phyloP scores from a whole-genome alignment of 495 filamentous ascomycete genomes.

The Penicillium cataractarum region DNA sequence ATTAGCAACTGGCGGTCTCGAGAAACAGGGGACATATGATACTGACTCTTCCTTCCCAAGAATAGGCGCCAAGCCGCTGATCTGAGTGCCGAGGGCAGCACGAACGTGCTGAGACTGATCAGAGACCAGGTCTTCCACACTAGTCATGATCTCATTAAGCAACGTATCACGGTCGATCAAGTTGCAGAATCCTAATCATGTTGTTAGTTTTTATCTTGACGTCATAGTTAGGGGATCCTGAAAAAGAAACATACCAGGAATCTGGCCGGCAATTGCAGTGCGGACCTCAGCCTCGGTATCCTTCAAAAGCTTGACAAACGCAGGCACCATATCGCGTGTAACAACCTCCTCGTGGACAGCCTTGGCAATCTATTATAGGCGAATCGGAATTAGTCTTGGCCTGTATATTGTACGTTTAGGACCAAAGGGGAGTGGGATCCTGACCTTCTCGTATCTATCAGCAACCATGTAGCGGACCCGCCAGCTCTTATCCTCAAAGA shows the following conservation, averaged over 20 bases:
- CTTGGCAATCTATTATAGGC: conserved; percentile 76
- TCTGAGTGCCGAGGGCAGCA: conserved; percentile 92
- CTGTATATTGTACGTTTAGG: conserved; percentile 7
- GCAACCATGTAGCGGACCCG: conserved; percentile 99
- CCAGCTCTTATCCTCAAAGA: conserved; percentile 99
- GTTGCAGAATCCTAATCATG: conserved; percentile 76
- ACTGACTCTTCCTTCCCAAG: conserved; percentile 96
- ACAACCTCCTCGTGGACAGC: conserved; percentile 98
- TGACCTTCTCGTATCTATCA: conserved; percentile 95
- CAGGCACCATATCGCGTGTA: conserved; percentile 87
- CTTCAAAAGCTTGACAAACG: conserved; percentile 96
- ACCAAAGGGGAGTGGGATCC: background rate
- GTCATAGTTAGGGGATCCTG: conserved; percentile 4
- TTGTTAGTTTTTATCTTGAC: conserved; percentile 18
- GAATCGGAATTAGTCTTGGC: conserved; percentile 21
- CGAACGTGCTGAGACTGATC: conserved; percentile 97
- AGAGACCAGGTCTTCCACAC: conserved; percentile 92
- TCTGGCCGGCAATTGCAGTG: conserved; percentile 95
- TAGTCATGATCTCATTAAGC: conserved; percentile 95
- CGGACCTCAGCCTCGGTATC: conserved; percentile 97
- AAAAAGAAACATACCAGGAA: conserved; percentile 66
- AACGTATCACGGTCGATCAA: conserved; percentile 84
- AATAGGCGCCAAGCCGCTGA: conserved; percentile 95
- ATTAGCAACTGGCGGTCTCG: background rate
- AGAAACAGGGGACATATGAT: background rate